Percentiles rank a stretch among this genome's conserved stretches.
Evolutionary conservation across 441 rosid genomes (phyloP).

Genomic region (Bocquillonia castaneifolia): DNA sequence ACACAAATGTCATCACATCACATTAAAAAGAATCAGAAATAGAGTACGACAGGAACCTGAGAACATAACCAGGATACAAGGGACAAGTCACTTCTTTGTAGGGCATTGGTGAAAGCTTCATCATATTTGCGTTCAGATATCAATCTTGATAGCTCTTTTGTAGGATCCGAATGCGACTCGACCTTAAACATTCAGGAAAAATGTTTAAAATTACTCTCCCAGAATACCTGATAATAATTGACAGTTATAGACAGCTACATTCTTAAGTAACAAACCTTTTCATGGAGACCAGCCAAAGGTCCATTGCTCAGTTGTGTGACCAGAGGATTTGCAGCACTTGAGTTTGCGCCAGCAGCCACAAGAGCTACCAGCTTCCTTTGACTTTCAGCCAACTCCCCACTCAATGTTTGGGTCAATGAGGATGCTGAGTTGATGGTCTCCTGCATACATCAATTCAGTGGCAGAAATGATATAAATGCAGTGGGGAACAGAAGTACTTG

Average conservation of each 20-base stretch:
- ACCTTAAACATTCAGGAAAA: too few relatives aligned
- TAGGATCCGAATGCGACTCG: slow-evolving; percentile 61
- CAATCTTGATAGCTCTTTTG: slow-evolving; percentile 57
- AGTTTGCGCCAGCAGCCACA: slow-evolving; percentile 54
- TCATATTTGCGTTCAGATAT: slow-evolving; percentile 55
- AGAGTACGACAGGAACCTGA: too few relatives aligned
- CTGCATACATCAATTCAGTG: slow-evolving; percentile 39
- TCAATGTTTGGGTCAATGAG: slow-evolving; percentile 50
- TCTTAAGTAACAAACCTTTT: slow-evolving; percentile 35
- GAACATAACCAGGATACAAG: slow-evolving; percentile 78
- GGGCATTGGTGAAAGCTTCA: slow-evolving; percentile 66
- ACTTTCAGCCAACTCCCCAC: slow-evolving; percentile 64
- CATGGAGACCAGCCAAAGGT: slow-evolving; percentile 51
- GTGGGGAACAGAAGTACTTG: too few relatives aligned
- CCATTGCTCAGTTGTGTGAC: slow-evolving; percentile 59
- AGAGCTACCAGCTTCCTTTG: slow-evolving; percentile 61
- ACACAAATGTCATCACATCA: too few relatives aligned
- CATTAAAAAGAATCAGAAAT: too few relatives aligned
- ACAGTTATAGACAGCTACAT: not conserved
- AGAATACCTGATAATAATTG: too few relatives aligned
- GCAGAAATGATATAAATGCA: too few relatives aligned
- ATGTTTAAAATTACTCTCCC: too few relatives aligned
- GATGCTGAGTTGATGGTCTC: slow-evolving; percentile 65
- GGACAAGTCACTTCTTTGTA: slow-evolving; percentile 69
- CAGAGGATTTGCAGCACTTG: slow-evolving; percentile 38